Conservation (phyloP, 176 grass and related monocot species). For the Carex pumila region DNA sequence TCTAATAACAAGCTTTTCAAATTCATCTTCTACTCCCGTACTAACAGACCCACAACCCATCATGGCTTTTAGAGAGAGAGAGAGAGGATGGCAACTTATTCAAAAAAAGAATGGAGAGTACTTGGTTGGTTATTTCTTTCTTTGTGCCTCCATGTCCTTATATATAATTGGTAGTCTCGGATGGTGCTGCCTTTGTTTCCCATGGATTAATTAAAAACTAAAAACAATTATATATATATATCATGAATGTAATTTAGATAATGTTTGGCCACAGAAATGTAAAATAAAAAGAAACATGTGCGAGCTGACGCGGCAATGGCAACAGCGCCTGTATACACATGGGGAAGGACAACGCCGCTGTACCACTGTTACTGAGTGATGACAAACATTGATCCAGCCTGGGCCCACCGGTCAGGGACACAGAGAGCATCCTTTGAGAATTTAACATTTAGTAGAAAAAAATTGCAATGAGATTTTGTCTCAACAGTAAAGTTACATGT, state of each 20-base stretch:
- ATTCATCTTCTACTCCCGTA: conserved; percentile 73
- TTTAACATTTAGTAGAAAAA: not conserved
- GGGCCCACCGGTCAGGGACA: not conserved
- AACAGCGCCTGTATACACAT: not conserved
- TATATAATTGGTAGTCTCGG: not conserved
- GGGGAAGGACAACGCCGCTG: not conserved
- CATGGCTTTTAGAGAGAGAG: conserved; percentile 26
- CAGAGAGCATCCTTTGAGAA: not conserved
- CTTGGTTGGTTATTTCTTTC: conserved; percentile 10
- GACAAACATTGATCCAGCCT: not conserved
- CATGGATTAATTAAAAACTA: not conserved
- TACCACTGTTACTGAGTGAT: not conserved
- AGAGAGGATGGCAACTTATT: not conserved
- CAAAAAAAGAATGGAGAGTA: not conserved
- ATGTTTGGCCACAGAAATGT: not conserved
- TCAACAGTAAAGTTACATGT: too few species aligned
- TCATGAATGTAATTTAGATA: not conserved
- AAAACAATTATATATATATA: not conserved
- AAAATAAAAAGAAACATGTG: not conserved
- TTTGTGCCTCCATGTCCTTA: not conserved
- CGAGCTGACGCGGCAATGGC: not conserved
- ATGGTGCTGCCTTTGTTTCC: not conserved
- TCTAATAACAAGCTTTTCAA: conserved; percentile 84
- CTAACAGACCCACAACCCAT: conserved; percentile 63
- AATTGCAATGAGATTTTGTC: too few species aligned